phyloP scores from a whole-genome alignment of 2,329 filamentous ascomycete genomes.

The Saccharata proteae region DNA sequence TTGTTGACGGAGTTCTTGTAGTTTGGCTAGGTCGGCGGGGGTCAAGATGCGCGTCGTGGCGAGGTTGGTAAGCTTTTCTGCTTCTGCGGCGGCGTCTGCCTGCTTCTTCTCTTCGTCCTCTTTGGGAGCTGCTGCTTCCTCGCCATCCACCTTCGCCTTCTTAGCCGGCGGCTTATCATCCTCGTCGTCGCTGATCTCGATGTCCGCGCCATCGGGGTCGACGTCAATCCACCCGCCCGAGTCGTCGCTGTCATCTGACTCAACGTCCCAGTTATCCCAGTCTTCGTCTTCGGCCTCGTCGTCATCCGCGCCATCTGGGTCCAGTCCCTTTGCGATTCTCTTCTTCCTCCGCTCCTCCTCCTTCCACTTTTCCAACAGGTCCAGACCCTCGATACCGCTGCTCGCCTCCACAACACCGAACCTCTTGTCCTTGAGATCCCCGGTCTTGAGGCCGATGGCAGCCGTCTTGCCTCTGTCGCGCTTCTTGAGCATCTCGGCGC shows the following conservation, averaged over 20 bases:
- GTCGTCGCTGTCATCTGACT: constrained; percentile 51
- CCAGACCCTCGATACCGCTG: constrained; percentile 85
- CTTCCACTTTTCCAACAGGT: constrained; percentile 87
- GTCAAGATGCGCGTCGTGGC: constrained; percentile 93
- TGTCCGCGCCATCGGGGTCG: constrained; percentile 65
- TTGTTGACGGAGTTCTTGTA: constrained; percentile 71
- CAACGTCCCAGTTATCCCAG: constrained; percentile 49
- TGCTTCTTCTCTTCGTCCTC: constrained; percentile 32
- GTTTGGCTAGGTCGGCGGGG: constrained; percentile 88
- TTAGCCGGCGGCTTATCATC: constrained; percentile 50
- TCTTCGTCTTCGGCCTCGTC: constrained; percentile 50
- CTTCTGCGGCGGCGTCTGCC: constrained; percentile 17
- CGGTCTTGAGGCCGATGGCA: constrained; percentile 65
- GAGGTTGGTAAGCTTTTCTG: constrained; percentile 42
- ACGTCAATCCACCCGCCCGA: constrained; percentile 93
- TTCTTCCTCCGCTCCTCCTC: constrained; percentile 72
- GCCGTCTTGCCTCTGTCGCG: constrained; percentile 86
- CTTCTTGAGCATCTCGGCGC: constrained; percentile 77
- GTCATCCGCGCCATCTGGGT: constrained; percentile 47
- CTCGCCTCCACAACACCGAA: constrained; percentile 75
- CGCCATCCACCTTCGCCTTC: constrained; percentile 46
- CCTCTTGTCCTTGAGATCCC: constrained; percentile 61
- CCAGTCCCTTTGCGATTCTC: constrained; percentile 54
- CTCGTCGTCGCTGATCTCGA: constrained; percentile 61
- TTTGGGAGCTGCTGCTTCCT: constrained; percentile 15